A percentile compares a stretch with the other conserved stretches of the same genome.
These are phyloP conservation scores for Monosporozyma solicola DNA, from an alignment of 805 yeast species.

Conservation along the genomic window DNA sequence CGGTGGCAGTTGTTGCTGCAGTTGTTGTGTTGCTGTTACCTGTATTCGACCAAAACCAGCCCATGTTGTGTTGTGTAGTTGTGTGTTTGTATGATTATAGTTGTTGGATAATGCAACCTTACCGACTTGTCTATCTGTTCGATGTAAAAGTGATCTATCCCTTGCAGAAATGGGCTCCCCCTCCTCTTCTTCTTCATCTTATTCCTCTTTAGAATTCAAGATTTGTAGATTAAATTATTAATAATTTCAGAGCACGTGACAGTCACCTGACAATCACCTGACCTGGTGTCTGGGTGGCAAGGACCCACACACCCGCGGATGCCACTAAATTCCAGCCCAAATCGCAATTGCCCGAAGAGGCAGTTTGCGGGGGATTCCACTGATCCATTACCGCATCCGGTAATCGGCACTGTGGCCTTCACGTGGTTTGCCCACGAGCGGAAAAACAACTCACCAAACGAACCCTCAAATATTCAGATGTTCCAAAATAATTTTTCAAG, in stretches of 20 bases:
- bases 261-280: not conserved
- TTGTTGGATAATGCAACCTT: too few species aligned
- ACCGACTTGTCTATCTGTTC: too few species aligned
- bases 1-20: not conserved
- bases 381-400: not conserved
- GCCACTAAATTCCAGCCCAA: not conserved
- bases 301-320: not conserved
- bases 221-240: too few species aligned
- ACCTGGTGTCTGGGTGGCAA: not conserved
- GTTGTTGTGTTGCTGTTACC: constrained; percentile 17
- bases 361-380: not conserved
- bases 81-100: not conserved
- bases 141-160: too few species aligned
- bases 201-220: too few species aligned
- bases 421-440: too few species aligned
- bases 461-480: too few species aligned
- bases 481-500: too few species aligned
- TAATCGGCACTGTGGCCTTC: not conserved
- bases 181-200: too few species aligned
- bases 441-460: too few species aligned
- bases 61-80: constrained; percentile 40
- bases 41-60: constrained; percentile 77
- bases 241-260: not conserved
- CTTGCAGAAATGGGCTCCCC: too few species aligned
- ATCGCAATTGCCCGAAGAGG: too few species aligned